Evolutionary conservation across 768 basidiomycete genomes (phyloP).

Genomic region (Psilocybe tampanensis): DNA sequence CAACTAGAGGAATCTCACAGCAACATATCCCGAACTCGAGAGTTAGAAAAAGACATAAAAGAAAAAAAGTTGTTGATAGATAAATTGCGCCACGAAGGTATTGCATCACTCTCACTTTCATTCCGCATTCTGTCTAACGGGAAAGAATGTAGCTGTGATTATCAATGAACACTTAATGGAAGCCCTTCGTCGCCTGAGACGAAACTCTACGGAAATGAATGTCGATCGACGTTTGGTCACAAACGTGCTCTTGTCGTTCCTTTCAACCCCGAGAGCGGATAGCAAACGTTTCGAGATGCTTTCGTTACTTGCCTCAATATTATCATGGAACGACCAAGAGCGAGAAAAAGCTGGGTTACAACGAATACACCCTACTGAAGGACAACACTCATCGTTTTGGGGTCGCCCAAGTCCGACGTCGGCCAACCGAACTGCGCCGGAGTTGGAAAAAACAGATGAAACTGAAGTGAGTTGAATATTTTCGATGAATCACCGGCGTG

Average conservation of each 20-base stretch:
- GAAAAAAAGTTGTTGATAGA: slow-evolving; percentile 96
- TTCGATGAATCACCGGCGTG: not conserved
- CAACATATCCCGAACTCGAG: slow-evolving; percentile 65
- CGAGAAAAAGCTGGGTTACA: slow-evolving; percentile 90
- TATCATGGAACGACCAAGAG: slow-evolving; percentile 92
- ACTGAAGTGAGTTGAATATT: slow-evolving; percentile 61
- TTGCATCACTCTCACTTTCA: slow-evolving; percentile 16
- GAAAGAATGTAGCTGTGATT: slow-evolving; percentile 72
- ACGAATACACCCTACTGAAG: slow-evolving; percentile 38
- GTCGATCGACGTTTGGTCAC: slow-evolving; percentile 94
- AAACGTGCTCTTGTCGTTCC: slow-evolving; percentile 89
- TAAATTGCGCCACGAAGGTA: slow-evolving; percentile 94
- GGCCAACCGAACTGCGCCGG: slow-evolving; percentile 44
- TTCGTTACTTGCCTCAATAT: slow-evolving; percentile 79
- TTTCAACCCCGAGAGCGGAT: slow-evolving; percentile 89
- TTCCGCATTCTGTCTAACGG: slow-evolving; percentile 2
- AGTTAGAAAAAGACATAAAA: slow-evolving; percentile 88
- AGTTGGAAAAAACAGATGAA: slow-evolving; percentile 80
- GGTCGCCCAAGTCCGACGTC: slow-evolving; percentile 37
- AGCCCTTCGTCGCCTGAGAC: slow-evolving; percentile 91
- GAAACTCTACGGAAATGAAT: slow-evolving; percentile 84
- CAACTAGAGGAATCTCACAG: slow-evolving; percentile 74
- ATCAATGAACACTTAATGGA: slow-evolving; percentile 98
- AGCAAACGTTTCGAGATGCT: slow-evolving; percentile 98
- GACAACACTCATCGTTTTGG: slow-evolving; percentile 41